Conservation (phyloP, 805 yeast genomes). For the Saccharomyces cerevisiae region DNA sequence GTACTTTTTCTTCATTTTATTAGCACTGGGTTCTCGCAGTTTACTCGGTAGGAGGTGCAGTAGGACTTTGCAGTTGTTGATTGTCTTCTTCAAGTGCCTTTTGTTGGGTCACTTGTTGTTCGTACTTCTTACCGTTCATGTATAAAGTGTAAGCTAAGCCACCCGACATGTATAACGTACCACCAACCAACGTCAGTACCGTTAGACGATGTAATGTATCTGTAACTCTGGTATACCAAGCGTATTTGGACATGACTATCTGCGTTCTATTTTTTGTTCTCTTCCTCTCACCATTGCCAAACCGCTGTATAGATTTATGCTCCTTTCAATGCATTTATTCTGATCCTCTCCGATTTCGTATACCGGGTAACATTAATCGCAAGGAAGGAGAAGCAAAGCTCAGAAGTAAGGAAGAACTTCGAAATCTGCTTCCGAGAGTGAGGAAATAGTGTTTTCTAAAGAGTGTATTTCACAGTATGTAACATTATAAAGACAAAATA, state of each 20-base stretch:
- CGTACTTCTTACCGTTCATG: conserved; percentile 45
- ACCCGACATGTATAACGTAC: conserved; percentile 41
- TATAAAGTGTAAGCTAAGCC: conserved; percentile 47
- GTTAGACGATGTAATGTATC: conserved; percentile 69
- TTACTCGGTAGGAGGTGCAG: background rate
- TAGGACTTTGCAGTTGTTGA: background rate
- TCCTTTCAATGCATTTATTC: background rate
- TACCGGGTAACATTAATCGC: background rate
- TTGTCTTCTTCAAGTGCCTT: conserved; percentile 5
- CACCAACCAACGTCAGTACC: conserved; percentile 58
- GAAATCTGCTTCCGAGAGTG: background rate
- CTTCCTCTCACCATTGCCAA: background rate
- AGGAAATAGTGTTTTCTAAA: background rate
- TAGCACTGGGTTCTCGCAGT: background rate
- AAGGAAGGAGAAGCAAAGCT: background rate
- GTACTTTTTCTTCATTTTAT: background rate
- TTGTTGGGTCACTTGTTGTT: conserved; percentile 34
- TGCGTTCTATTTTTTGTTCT: background rate
- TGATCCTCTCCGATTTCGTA: background rate
- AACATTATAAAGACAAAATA: background rate
- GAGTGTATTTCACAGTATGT: background rate
- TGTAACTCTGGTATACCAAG: conserved; percentile 70
- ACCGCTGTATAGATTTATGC: background rate
- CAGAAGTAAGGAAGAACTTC: background rate
- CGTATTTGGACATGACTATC: conserved; percentile 41